Conservation (phyloP, 164 flowering plant genomes). For the Tinospora cordifolia region DNA sequence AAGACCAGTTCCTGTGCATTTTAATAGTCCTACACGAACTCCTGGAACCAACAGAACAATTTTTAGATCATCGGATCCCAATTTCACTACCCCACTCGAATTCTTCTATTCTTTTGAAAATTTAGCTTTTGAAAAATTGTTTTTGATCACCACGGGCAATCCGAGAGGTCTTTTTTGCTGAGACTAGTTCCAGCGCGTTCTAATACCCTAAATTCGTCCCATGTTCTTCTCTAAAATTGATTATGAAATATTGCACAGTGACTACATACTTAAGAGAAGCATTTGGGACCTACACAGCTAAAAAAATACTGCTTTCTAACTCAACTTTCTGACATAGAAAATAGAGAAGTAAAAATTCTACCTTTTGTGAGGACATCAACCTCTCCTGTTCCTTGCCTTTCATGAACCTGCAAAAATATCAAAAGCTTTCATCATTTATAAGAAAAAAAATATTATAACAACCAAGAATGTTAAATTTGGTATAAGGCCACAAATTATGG, state of each 20-base stretch:
- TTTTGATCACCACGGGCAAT: no score
- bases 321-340: background rate
- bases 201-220: background rate
- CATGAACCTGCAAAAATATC: conserved; percentile 54
- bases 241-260: background rate
- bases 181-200: no score
- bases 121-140: no score
- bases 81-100: no score
- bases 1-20: no score
- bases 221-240: background rate
- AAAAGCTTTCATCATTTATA: background rate
- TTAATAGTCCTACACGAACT: no score
- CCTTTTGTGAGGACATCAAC: conserved; percentile 74
- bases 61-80: no score
- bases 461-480: background rate
- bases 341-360: conserved; percentile 5
- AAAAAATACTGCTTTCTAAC: background rate
- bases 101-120: no score
- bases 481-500: background rate
- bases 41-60: no score
- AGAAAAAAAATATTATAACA: background rate
- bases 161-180: no score
- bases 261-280: background rate
- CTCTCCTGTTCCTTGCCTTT: conserved; percentile 49
- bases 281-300: background rate